phyloP scores from a whole-genome alignment of 2,329 filamentous ascomycete species.

The Trichothecium sympodiale region DNA sequence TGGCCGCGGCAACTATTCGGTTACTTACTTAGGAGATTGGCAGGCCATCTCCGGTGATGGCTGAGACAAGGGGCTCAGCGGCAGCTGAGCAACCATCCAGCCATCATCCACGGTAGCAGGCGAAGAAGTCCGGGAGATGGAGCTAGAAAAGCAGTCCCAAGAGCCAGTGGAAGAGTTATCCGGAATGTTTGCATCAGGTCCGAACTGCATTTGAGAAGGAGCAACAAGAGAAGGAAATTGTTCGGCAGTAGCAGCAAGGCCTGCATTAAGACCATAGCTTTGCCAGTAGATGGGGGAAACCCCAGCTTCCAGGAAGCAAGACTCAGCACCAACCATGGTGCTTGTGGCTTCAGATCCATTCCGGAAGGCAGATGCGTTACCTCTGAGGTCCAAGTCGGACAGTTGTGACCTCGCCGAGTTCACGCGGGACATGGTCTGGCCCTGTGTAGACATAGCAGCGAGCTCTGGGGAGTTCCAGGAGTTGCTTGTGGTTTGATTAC shows the following conservation, averaged over 20 bases:
- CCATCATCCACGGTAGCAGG: constrained; percentile 38
- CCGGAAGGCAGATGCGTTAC: constrained; percentile 34
- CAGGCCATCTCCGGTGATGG: constrained; percentile 38
- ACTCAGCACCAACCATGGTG: constrained; percentile 35
- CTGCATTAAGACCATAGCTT: constrained; percentile 32
- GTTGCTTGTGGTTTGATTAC: constrained; percentile 33
- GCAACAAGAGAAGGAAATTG: constrained; percentile 35
- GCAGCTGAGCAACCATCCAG: constrained; percentile 22
- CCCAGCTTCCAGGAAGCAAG: constrained; percentile 40
- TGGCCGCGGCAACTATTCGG: neutral
- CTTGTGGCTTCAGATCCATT: constrained; percentile 25
- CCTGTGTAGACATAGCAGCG: constrained; percentile 17
- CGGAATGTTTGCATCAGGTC: constrained; percentile 36
- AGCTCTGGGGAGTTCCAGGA: constrained; percentile 34
- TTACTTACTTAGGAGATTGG: constrained; percentile 43
- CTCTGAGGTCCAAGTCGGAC: constrained; percentile 40
- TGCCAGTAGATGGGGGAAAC: constrained; percentile 40
- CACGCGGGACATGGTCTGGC: constrained; percentile 27
- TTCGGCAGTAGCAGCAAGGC: constrained; percentile 26
- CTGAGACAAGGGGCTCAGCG: constrained; percentile 18
- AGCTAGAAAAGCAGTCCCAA: constrained; percentile 42
- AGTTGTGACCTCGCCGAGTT: constrained; percentile 32
- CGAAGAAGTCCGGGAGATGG: constrained; percentile 39
- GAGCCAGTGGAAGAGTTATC: constrained; percentile 40
- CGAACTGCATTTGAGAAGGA: constrained; percentile 43